Percentiles rank a stretch among this genome's conserved stretches.
Conservation (phyloP, 2,329 filamentous ascomycete species). For the Monosporascus sp. region DNA sequence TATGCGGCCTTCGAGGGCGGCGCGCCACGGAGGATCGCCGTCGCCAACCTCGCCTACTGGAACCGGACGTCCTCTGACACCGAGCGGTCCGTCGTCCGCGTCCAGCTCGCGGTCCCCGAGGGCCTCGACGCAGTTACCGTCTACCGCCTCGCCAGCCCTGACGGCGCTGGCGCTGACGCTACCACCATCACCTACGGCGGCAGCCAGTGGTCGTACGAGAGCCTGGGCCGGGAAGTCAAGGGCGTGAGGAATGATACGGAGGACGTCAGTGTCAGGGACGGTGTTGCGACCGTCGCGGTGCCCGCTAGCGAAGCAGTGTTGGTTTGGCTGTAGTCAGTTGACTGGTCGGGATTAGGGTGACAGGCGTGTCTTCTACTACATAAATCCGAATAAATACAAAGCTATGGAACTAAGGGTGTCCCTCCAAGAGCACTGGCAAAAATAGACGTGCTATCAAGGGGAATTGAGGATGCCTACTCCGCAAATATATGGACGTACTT, state of each 20-base stretch:
- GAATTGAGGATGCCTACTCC: no score
- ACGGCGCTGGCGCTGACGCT: slow-evolving; percentile 28
- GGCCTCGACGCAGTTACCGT: slow-evolving; percentile 18
- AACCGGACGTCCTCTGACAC: slow-evolving; percentile 24
- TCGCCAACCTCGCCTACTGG: slow-evolving; percentile 33
- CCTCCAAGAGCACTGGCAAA: no score
- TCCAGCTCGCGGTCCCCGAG: slow-evolving; percentile 19
- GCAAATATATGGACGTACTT: no score
- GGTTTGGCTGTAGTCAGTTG: slow-evolving; percentile 13
- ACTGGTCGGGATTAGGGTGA: background rate
- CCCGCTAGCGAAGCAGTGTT: slow-evolving; percentile 26
- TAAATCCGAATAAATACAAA: no score
- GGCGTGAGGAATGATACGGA: slow-evolving; percentile 26
- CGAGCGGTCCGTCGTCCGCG: slow-evolving; percentile 15
- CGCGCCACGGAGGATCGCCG: slow-evolving; percentile 22
- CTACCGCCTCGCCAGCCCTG: slow-evolving; percentile 26
- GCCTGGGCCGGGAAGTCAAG: slow-evolving; percentile 28
- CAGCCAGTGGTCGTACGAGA: slow-evolving; percentile 33
- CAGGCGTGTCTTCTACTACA: background rate
- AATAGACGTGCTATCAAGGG: no score
- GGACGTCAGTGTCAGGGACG: slow-evolving; percentile 19
- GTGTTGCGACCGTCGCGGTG: slow-evolving; percentile 19
- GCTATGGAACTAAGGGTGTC: no score
- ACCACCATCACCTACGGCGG: slow-evolving; percentile 32
- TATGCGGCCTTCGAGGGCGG: slow-evolving; percentile 28